A percentile compares a stretch with the other conserved stretches of the same genome.
These are phyloP conservation scores for Gigaspora rosea DNA, from an alignment of 192 early-diverging fungal species.

Conservation along the genomic window DNA sequence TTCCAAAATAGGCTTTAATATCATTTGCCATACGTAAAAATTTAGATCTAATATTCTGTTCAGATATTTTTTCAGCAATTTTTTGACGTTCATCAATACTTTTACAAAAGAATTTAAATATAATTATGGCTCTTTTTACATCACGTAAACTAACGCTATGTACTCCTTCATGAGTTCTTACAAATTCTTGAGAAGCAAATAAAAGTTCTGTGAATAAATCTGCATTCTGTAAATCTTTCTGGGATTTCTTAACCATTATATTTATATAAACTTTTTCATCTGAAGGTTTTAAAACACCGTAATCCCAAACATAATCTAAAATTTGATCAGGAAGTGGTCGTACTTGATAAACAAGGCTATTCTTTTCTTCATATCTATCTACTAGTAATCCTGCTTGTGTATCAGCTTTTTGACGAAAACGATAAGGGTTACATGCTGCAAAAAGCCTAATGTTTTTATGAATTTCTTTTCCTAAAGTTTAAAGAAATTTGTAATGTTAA, in stretches of 20 bases:
- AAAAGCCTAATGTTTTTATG: constrained; percentile 28
- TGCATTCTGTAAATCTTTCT: neutral
- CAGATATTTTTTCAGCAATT: neutral
- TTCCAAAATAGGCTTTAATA: too few species aligned
- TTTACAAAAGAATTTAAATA: constrained; percentile 3
- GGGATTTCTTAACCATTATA: neutral
- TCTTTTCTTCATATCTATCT: constrained; percentile 13
- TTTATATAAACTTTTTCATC: constrained; percentile 4
- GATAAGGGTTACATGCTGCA: constrained; percentile 33
- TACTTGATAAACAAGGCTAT: constrained; percentile 31
- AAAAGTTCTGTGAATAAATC: constrained; percentile 11
- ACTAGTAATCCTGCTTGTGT: neutral
- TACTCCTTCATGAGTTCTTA: constrained; percentile 13
- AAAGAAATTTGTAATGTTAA: constrained; percentile 9
- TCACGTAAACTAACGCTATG: constrained; percentile 33
- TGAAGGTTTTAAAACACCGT: constrained; percentile 17
- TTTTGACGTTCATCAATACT: constrained; percentile 8
- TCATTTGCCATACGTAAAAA: too few species aligned
- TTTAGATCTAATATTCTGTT: too few species aligned
- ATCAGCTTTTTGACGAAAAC: constrained; percentile 6
- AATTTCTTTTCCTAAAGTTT: constrained; percentile 13
- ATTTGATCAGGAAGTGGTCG: constrained; percentile 27
- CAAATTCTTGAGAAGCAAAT: constrained; percentile 30
- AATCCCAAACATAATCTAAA: constrained; percentile 33
- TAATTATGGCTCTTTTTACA: constrained; percentile 12